Base-by-base conservation (phyloP, 2,329 filamentous ascomycete genomes). In the Bipolaris bicolor region DNA sequence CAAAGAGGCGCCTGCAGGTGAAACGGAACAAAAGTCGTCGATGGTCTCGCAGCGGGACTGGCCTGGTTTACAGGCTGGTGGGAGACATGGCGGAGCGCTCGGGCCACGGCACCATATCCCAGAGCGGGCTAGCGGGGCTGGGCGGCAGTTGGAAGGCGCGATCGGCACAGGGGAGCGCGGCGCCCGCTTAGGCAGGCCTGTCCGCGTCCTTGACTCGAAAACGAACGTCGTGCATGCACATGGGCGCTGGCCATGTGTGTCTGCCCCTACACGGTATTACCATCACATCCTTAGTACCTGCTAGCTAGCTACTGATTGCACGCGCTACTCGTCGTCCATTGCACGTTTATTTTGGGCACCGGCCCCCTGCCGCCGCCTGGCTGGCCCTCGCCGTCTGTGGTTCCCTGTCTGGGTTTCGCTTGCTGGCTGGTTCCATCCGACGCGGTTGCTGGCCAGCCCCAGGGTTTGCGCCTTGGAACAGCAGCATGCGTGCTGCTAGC, bases 331-430 rank as follows among this genome's bases (percentile, higher is more conserved):
- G 10, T 31, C 3, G 29, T 13, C 29, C 29, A 31, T 62, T 49
- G 61, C 43, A 39, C 29, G 40, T 55, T 49, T 70, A 70, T 70
- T 70, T 67, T 65, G 58, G 62, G 58, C 49, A 55, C 55, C n/a
- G 34, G 13, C 34, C 34, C 34, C 34, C 34, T 29, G 26, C 26
- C 26, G 1, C 11, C 9, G 29, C 9, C 29, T 31, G 29, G 29
- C 10, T 11, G 29, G 29, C 4, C 3, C 9, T 10, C 29, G 10
- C 29, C 29, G 29, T 29, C 7, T 29, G 3, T 29, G 26, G 26
- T 29, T 29, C 34, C 34, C n/a, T 13, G 13, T 37, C 15, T 37
- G 6, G 5, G 15, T 37, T 10, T 37, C 34, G 15, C 34, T 37
- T 11, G 11, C 33, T n/a, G 15, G 22, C 22, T 24, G 22, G 22